These are phyloP conservation scores for Mycena olivaceomarginata DNA, from an alignment of 768 basidiomycete genomes.

Conservation along the genomic window DNA sequence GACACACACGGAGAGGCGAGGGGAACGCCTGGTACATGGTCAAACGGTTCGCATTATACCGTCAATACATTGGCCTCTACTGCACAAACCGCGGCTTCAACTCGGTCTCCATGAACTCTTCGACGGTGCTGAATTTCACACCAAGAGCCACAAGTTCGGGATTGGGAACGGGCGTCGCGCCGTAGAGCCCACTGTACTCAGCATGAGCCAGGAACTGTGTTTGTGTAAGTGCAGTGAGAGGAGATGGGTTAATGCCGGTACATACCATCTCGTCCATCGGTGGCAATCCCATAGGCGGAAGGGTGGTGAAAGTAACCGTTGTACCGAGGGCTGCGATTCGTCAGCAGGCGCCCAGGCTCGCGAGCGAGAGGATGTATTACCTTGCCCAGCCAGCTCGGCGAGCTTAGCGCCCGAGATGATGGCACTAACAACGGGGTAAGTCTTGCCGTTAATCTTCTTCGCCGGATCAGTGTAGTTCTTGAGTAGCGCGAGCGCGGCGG, in stretches of 20 bases:
- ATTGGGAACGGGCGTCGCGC: constrained; percentile 15
- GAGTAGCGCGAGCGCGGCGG: constrained; percentile 23
- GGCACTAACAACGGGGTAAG: constrained; percentile 26
- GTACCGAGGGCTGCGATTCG: constrained; percentile 18
- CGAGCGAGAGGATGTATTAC: neutral
- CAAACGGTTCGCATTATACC: too few relatives aligned
- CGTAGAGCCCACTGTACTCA: constrained; percentile 11
- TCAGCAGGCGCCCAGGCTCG: neutral
- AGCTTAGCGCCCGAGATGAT: constrained; percentile 9
- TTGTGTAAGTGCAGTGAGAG: neutral
- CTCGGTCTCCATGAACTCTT: constrained; percentile 27
- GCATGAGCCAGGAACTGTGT: neutral
- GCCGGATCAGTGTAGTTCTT: constrained; percentile 25
- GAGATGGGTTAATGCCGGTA: neutral
- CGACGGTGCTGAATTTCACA: constrained; percentile 21
- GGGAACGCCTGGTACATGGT: too few relatives aligned
- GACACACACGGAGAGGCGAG: too few relatives aligned
- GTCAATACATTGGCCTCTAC: neutral
- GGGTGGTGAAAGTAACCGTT: constrained; percentile 27
- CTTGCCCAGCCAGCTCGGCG: constrained; percentile 12
- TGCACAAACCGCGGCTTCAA: constrained; percentile 21
- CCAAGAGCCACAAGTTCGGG: constrained; percentile 29
- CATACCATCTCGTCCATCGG: constrained; percentile 31
- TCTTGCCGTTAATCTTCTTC: constrained; percentile 14
- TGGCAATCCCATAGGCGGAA: neutral